Base-by-base conservation (phyloP, 1,284 basidiomycete genomes). In the Vanrija pseudolonga region DNA sequence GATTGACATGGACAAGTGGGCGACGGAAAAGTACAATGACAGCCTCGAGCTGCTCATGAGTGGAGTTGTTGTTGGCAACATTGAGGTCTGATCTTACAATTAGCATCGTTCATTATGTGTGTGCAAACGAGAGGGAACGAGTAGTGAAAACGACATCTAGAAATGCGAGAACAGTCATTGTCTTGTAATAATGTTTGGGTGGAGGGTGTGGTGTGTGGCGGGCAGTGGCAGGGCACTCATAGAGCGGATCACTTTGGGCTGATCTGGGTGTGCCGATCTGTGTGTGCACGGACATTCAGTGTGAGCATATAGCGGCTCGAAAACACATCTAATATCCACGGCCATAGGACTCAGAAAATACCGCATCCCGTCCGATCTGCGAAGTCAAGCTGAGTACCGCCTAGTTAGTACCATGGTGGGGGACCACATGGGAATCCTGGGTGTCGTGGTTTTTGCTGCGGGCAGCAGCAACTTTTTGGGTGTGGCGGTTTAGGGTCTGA, bases 341-440 rank as follows among this genome's bases (percentile, higher is more conserved):
- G 74, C 71, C 74, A 76, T 71, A 73, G 73, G 68, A 74, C 66
- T 61, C 58, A 66, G 72, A 75, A 76, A 76, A 66, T 66, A 70
- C 73, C 71, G 71, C 74, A 75, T 76, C 73, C 73, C 74, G 74
- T 77, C 72, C 68, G 74, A 77, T 77, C 74, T 77, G 74, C 74
- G 71, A 69, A 77, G 74, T 71, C 68, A 87, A 87, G 80, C 83
- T 80, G 80, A 81, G 83, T 85, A 82, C 84, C 82, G 84, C 83
- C 82, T 76, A 85, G 85, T 85, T 84, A 86, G 85, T 86, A 86
- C 84, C 84, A 85, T 80, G 84, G 84, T 86, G 84, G 85, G 84
- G 85, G 84, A 86, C 85, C 85, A 86, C 83, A 80, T 80, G 84
- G 84, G 84, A 85, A 86, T 86, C 84, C 84, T 85, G 79, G 83